Evolutionary conservation across 2,329 filamentous ascomycete species (phyloP), one percentile per base, ranked within the genome.

Genomic region (Ceratocystiopsis sp.): DNA sequence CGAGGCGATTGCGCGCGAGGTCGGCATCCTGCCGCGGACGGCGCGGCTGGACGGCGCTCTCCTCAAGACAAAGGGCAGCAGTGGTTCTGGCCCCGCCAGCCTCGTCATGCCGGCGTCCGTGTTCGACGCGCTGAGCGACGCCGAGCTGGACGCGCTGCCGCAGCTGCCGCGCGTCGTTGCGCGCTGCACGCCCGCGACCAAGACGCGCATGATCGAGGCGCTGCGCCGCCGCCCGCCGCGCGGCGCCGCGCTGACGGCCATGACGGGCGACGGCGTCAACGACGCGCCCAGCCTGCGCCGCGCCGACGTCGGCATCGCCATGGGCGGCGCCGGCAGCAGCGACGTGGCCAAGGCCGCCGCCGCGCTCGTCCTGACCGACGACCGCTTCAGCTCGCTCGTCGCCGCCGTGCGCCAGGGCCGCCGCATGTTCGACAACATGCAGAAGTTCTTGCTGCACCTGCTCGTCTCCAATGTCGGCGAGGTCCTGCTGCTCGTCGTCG

Each of bases 241-340:
- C 21, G 21, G 21, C 21, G 69, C 73, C 18, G 71, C 73, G 17
- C 89, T 82, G 59, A 84, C 80, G 58, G 84, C 84, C 46, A 91
- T 93, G 84, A 91, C 84, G 16, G 84, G 84, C 46, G 84, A 93
- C 52, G 84, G 84, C 39, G 84, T 91, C 48, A 93, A 93, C 55
- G 84, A 93, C 55, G 82, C 82, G 2, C 84, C 84, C 0, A 85
- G 82, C 5, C 68, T 93, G 33, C 83, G 84, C 52, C 72, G 75
- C 38, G 80, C 84, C 3, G 85, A 93, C 54, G 83, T 93, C 7
- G 84, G 83, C 49, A 93, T 91, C 50, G 84, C 84, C 43, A 93
- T 93, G 84, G 84, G 84, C n/a, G 78, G 33, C 15, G 12, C 33
- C 33, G 12, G 80, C 14, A 84, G 84, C 2, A 85, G 79, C 12